These are phyloP conservation scores for Hippophae rhamnoides DNA, from an alignment of 306 rosid genomes.

Conservation along the genomic window DNA sequence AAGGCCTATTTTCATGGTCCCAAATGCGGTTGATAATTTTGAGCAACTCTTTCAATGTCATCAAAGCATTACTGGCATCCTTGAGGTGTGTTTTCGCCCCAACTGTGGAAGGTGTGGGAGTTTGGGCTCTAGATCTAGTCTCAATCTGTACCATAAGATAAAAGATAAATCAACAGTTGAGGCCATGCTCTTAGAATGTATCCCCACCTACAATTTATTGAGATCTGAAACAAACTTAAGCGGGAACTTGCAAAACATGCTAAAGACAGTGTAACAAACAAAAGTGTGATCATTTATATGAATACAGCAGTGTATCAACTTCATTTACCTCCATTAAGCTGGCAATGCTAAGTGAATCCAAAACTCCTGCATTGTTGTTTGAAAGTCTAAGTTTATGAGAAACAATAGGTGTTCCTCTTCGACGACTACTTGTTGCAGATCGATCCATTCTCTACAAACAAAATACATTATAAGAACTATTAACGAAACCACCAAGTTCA, in stretches of 20 bases:
- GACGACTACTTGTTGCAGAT: slow-evolving; percentile 77
- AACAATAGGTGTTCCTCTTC: slow-evolving; percentile 55
- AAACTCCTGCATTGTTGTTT: slow-evolving; percentile 50
- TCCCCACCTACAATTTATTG: too few relatives aligned
- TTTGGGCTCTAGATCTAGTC: slow-evolving; percentile 71
- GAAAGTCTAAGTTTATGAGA: slow-evolving; percentile 55
- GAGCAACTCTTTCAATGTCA: slow-evolving; percentile 83
- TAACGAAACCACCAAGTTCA: slow-evolving; percentile 1
- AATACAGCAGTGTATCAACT: neutral
- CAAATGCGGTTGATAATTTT: slow-evolving; percentile 85
- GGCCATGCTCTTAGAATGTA: neutral
- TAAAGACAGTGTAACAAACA: too few relatives aligned
- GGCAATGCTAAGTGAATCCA: slow-evolving; percentile 65
- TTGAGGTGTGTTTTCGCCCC: slow-evolving; percentile 66
- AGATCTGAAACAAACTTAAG: neutral
- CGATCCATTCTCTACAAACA: slow-evolving; percentile 75
- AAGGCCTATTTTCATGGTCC: slow-evolving; percentile 88
- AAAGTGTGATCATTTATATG: too few relatives aligned
- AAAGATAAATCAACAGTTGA: neutral
- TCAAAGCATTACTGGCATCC: slow-evolving; percentile 82
- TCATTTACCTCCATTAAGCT: slow-evolving; percentile 80
- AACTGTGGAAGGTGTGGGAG: slow-evolving; percentile 46
- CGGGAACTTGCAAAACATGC: too few relatives aligned
- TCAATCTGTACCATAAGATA: slow-evolving; percentile 44
- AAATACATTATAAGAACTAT: neutral